Evolutionary conservation across 495 filamentous ascomycete genomes (phyloP), one percentile per base, ranked within the genome.

Genomic region (Penicillium longicatenatum): DNA sequence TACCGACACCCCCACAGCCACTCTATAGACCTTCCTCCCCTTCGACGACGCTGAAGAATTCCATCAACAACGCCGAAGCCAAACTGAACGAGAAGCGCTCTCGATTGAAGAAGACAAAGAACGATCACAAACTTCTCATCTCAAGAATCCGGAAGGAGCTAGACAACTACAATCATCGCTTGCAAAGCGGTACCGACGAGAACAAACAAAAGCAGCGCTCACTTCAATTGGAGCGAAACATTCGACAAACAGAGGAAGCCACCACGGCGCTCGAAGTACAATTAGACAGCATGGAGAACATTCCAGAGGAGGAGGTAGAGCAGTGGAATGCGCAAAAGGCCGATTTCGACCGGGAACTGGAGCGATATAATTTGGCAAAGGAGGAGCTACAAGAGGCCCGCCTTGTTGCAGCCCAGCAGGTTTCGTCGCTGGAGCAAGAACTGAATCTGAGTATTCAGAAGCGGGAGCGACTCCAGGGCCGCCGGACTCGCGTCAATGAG

Each of bases 41-140:
- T 3, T 88, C 86, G 11, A 93, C 92, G 6, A 97, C 93, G 0
- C 79, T 97, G 33, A 90, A 87, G 67, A 92, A 91, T 21, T 95
- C 92, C 6, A 94, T 97, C 54, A 81, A 85, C 47, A 84, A 90
- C 16, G 88, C 89, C 16, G 90, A 96, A 61, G 72, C 80, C 56
- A 95, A 90, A 70, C 72, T 95, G 37, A 83, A 83, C 50, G 91
- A 96, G 43, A 86, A 89, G 56, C 89, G 87, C 58, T 79, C 84
- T 35, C 87, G 88, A 19, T 81, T 90, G 64, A 93, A 90, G 68
- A 82, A 86, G 35, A 80, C 80, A 48, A 88, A 88, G 58, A 93
- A 89, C 66, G 91, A 96, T 29, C 90, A 93, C 69, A 90, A 90
- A 68, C 75, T 84, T 54, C 82, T 82, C 46, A 75, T 89, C 58